These are phyloP conservation scores for Lathyrus oleraceus DNA, from an alignment of 306 rosid species.

Conservation along the genomic window DNA sequence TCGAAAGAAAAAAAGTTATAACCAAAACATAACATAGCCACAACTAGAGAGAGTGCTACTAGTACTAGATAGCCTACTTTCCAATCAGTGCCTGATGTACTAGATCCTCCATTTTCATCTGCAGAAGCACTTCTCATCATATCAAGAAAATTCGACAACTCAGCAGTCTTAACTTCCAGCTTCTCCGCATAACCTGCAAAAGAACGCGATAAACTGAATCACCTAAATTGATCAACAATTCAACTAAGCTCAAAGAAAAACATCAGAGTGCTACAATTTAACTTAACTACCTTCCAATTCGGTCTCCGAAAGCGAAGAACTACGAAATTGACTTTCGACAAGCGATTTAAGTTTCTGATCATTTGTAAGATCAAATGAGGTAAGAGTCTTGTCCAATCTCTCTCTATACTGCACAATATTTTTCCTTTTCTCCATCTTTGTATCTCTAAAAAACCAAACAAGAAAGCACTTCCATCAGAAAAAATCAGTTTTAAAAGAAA, in stretches of 20 bases:
- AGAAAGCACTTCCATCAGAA: slow-evolving; percentile 34
- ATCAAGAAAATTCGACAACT: slow-evolving; percentile 72
- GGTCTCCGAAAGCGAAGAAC: slow-evolving; percentile 39
- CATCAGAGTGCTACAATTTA: background rate
- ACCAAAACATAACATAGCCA: background rate
- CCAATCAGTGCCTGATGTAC: slow-evolving; percentile 66
- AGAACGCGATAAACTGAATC: background rate
- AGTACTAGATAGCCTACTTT: slow-evolving; percentile 54
- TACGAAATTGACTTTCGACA: slow-evolving; percentile 63
- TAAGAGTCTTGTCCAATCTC: slow-evolving; percentile 76
- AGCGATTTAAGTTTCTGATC: slow-evolving; percentile 53
- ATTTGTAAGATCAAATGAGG: slow-evolving; percentile 65
- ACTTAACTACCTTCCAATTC: slow-evolving; percentile 55
- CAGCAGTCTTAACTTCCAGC: slow-evolving; percentile 61
- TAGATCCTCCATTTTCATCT: slow-evolving; percentile 38
- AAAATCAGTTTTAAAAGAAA: slow-evolving; percentile 2
- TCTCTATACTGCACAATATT: slow-evolving; percentile 74
- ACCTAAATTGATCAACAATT: slow-evolving; percentile 2
- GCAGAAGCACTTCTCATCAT: slow-evolving; percentile 80
- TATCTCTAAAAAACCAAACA: slow-evolving; percentile 36
- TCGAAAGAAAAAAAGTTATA: slow-evolving; percentile 34
- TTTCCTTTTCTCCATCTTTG: slow-evolving; percentile 58
- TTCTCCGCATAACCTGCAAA: slow-evolving; percentile 54
- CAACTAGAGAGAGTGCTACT: background rate
- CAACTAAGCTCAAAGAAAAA: slow-evolving; percentile 19